A percentile compares a stretch with the other conserved stretches of the same genome.
These are phyloP conservation scores for Pleurozium schreberi DNA, from an alignment of 225 moss, liverwort and hornwort genomes.

Conservation along the genomic window DNA sequence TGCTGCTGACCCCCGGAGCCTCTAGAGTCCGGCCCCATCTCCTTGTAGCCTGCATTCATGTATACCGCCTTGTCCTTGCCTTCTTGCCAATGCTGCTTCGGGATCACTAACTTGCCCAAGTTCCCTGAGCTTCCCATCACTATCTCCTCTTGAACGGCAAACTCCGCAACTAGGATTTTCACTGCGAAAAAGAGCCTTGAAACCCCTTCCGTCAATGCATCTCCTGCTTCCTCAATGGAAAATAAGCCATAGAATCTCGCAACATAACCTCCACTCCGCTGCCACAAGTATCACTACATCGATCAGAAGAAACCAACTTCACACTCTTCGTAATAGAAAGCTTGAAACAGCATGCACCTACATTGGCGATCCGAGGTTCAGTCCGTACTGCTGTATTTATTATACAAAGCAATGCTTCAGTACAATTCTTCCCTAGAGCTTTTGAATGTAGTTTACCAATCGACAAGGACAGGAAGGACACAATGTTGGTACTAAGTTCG, in stretches of 20 bases:
- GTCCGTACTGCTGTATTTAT: background rate
- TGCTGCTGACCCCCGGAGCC: background rate
- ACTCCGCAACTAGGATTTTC: background rate
- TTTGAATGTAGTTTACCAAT: background rate
- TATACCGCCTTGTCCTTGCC: conserved; percentile 14
- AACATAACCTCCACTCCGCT: background rate
- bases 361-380: background rate
- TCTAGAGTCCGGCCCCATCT: conserved; percentile 13
- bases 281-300: background rate
- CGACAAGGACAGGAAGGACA: background rate
- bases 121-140: conserved; percentile 22
- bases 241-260: background rate
- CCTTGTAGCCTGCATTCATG: conserved; percentile 3
- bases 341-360: background rate
- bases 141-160: background rate
- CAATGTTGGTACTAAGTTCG: background rate
- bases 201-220: background rate
- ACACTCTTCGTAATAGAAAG: background rate
- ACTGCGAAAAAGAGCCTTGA: background rate
- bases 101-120: conserved; percentile 18
- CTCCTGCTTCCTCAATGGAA: background rate
- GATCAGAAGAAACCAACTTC: background rate
- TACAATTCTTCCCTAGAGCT: too few species aligned
- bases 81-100: conserved; percentile 31
- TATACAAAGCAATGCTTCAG: background rate